phyloP scores from a whole-genome alignment of 1,284 basidiomycete genomes.

The Mycocalia duriaeana region DNA sequence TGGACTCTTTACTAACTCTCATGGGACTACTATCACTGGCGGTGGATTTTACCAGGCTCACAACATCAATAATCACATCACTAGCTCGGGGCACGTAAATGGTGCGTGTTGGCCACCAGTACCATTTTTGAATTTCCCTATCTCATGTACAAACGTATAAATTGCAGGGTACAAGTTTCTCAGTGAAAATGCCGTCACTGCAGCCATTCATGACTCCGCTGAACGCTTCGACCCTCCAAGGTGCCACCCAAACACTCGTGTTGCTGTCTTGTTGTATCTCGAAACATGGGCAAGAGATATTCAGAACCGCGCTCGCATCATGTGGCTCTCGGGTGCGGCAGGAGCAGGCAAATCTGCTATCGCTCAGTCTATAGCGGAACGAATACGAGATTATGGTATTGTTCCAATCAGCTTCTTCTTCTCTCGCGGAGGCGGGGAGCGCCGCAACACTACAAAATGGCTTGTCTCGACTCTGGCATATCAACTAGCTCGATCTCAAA shows the following conservation, averaged over 20 bases:
- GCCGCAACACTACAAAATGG: background rate
- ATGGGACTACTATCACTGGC: background rate
- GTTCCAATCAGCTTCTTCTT: slow-evolving; percentile 8
- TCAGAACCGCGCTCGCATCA: background rate
- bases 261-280: background rate
- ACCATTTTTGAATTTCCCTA: background rate
- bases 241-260: slow-evolving; percentile 9
- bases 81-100: background rate
- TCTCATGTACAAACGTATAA: background rate
- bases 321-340: slow-evolving; percentile 9
- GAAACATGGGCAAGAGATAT: background rate
- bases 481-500: background rate
- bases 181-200: background rate
- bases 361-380: slow-evolving; percentile 7
- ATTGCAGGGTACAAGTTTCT: slow-evolving; percentile 1
- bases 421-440: background rate
- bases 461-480: slow-evolving; percentile 9
- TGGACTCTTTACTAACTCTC: background rate
- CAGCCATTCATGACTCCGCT: slow-evolving; percentile 3
- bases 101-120: too few relatives aligned
- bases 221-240: slow-evolving; percentile 2
- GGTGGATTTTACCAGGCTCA: background rate
- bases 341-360: slow-evolving; percentile 12
- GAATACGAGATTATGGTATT: background rate
- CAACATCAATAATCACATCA: background rate